Conservation (phyloP, 2,329 filamentous ascomycete genomes). For the Arthrobotrys sphaeroides region DNA sequence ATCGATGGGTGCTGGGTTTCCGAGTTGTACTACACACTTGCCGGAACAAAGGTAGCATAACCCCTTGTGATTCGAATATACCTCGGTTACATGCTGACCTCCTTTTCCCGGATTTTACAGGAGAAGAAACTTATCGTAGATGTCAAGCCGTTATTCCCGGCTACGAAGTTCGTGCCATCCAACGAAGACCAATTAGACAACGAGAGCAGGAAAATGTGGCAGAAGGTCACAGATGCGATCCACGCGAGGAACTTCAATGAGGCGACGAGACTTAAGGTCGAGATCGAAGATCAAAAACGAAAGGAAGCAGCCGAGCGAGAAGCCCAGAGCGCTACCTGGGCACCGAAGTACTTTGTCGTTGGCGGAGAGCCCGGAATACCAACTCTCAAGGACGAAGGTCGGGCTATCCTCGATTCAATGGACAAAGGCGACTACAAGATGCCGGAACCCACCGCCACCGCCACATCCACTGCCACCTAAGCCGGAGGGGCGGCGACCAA, state of each 20-base stretch:
- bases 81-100: conserved; percentile 4
- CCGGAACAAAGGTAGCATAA: conserved; percentile 60
- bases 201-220: conserved; percentile 89
- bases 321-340: conserved; percentile 74
- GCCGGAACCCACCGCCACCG: conserved; percentile 47
- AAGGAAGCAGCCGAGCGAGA: conserved; percentile 84
- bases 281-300: conserved; percentile 89
- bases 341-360: conserved; percentile 84
- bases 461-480: conserved; percentile 55
- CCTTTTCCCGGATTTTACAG: conserved; percentile 19
- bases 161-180: conserved; percentile 81
- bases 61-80: background rate
- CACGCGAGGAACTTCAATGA: conserved; percentile 80
- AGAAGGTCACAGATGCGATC: conserved; percentile 86
- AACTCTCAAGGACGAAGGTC: conserved; percentile 35
- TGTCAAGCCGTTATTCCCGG: conserved; percentile 80
- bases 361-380: conserved; percentile 42
- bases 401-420: conserved; percentile 36
- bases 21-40: conserved; percentile 70
- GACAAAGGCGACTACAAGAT: conserved; percentile 55
- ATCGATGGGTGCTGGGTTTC: conserved; percentile 88
- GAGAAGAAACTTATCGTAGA: conserved; percentile 76
- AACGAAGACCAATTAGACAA: conserved; percentile 81
- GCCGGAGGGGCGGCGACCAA: background rate
- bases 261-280: conserved; percentile 86